Evolutionary conservation across 75 land plant genomes (phyloP).

Genomic region (Cunninghamia lanceolata): DNA sequence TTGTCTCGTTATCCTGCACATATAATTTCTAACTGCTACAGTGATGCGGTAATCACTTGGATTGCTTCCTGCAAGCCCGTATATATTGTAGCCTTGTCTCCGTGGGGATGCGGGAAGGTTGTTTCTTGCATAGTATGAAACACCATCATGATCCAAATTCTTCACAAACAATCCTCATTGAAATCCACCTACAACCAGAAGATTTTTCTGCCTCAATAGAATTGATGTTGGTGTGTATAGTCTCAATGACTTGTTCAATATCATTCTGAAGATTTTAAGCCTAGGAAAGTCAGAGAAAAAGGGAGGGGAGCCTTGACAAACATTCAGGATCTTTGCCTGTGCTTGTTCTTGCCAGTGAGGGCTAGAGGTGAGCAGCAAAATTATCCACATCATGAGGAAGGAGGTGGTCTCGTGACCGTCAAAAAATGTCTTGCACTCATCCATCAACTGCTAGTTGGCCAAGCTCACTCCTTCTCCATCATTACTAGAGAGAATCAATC

Average conservation of each 20-base stretch:
- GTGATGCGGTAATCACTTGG: too few relatives aligned
- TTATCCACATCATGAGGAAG: slow-evolving; percentile 72
- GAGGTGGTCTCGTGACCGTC: slow-evolving; percentile 91
- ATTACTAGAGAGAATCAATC: slow-evolving; percentile 62
- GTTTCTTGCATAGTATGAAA: too few relatives aligned
- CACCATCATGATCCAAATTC: too few relatives aligned
- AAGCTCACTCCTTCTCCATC: slow-evolving; percentile 13
- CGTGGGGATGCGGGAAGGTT: too few relatives aligned
- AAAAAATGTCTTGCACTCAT: slow-evolving; percentile 93
- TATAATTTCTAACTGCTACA: too few relatives aligned
- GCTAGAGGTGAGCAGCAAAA: slow-evolving; percentile 78
- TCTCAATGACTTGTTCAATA: slow-evolving; percentile 72
- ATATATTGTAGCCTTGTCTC: too few relatives aligned
- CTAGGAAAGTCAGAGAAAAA: slow-evolving; percentile 50
- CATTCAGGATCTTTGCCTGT: slow-evolving; percentile 51
- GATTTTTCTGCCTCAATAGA: slow-evolving; percentile 51
- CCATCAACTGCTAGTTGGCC: slow-evolving; percentile 60
- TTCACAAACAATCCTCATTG: too few relatives aligned
- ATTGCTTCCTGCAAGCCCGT: too few relatives aligned
- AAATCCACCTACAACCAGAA: too few relatives aligned
- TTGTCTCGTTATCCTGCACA: too few relatives aligned
- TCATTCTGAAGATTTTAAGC: slow-evolving; percentile 72
- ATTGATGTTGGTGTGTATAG: slow-evolving; percentile 70
- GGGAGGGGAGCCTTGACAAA: slow-evolving; percentile 41
- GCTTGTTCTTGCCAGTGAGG: slow-evolving; percentile 85